A percentile compares a stretch with the other conserved stretches of the same genome.
phyloP scores from a whole-genome alignment of 495 filamentous ascomycete species.

The Daldinia grandis region DNA sequence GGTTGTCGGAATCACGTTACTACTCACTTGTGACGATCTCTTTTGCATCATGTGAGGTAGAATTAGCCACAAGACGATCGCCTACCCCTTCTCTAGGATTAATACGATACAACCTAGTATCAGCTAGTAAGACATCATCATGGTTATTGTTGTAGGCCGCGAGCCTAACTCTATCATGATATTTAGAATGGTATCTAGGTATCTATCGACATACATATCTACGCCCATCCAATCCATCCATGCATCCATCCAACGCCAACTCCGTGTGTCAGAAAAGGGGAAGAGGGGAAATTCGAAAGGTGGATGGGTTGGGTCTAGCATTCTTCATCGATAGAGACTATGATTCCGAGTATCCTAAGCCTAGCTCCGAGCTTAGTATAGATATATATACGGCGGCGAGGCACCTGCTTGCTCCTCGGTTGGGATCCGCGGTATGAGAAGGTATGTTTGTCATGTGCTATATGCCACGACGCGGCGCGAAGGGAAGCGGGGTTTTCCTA shows the following conservation, averaged over 20 bases:
- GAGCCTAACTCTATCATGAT: not conserved
- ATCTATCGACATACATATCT: not conserved
- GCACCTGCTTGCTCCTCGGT: no score
- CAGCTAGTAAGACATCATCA: not conserved
- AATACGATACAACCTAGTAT: no score
- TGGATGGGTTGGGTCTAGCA: not conserved
- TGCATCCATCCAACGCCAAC: not conserved
- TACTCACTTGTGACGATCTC: no score
- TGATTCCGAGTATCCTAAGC: not conserved
- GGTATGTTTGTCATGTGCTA: no score
- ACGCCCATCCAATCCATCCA: not conserved
- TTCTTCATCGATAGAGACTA: not conserved
- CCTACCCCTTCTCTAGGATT: not conserved
- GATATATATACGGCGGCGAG: no score
- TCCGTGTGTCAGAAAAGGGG: not conserved
- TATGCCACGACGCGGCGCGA: no score
- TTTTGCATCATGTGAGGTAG: not conserved
- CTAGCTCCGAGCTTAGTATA: no score
- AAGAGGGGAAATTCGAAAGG: not conserved
- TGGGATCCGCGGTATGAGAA: not conserved
- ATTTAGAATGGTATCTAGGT: constrained; percentile 2
- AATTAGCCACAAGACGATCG: not conserved
- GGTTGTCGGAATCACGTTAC: no score
- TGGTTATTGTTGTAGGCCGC: not conserved
- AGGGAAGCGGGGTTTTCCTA: no score